Base-by-base conservation (phyloP, 176 grass and related monocot genomes). In the Oryza australiensis region DNA sequence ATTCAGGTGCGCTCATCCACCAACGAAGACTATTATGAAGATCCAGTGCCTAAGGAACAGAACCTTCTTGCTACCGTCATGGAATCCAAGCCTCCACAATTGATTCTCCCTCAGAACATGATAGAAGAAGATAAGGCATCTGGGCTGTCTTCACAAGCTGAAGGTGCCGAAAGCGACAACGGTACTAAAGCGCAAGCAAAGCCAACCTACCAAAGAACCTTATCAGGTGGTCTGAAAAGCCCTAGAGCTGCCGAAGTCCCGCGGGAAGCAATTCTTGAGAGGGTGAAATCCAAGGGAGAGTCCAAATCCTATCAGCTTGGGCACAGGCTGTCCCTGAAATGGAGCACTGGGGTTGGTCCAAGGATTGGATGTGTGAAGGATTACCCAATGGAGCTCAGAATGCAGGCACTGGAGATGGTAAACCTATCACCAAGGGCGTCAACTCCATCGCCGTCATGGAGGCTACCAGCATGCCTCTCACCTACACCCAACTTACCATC, bases 281-380 rank as follows among this genome's bases (percentile, higher is more conserved):
- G 92, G 87, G 84, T 95, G 34, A 86, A 89, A 70, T 95, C 95
- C 3, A 98, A 95, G 82, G 64, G 78, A 12, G 79, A 91, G 81
- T 69, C 88, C 9, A 93, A 85, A 26, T 95, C 96, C 7, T 95
- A 90, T 72, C 97, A 99, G 59, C 89, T 99, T 40, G 97, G 91
- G 14, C 87, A 91, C 71, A 86, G 84, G 65, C 62, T 99, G 20
- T 99, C 97, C 24, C 57, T 86, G 66, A 95, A 95, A 73, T 99
- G 97, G 97, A 94, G 83, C 78, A 99, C 82, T 9, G 93, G 97
- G 77, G 78, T 51, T 34, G 97, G 97, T 79, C 97, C 97, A 9
- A 94, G 97, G 68, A 99, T 99, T 41, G 97, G 93, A 68, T 99
- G 97, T 26, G 89, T 95, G 24, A 88, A 85, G n/a, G 97, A 99